These are phyloP conservation scores for Yamadazyma takamatsuzukensis DNA, from an alignment of 805 yeast genomes.

Conservation along the genomic window DNA sequence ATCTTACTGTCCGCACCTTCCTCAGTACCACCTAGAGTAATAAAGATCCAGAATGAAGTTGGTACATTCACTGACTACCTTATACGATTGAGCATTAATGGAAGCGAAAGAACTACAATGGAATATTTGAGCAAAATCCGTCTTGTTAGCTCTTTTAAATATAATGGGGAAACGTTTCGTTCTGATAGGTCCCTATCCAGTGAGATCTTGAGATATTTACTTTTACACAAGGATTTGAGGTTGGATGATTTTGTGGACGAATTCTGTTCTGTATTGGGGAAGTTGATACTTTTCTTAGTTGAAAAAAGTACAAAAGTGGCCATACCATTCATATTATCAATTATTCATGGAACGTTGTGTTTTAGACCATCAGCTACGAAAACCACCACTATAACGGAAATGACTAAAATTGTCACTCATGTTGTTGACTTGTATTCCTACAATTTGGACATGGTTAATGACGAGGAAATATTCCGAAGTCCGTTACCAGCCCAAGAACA, in stretches of 20 bases:
- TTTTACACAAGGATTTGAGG: slow-evolving; percentile 41
- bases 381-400: slow-evolving; percentile 20
- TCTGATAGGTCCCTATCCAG: slow-evolving; percentile 30
- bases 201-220: slow-evolving; percentile 39
- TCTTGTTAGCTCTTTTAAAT: slow-evolving; percentile 17
- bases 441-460: too few relatives aligned
- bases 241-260: slow-evolving; percentile 47
- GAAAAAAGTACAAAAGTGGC: slow-evolving; percentile 24
- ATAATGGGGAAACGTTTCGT: slow-evolving; percentile 18
- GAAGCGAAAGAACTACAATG: slow-evolving; percentile 29
- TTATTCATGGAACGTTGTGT: slow-evolving; percentile 51
- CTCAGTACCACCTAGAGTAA: slow-evolving; percentile 13
- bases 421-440: slow-evolving; percentile 16
- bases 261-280: slow-evolving; percentile 25
- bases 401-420: slow-evolving; percentile 14
- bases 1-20: neutral
- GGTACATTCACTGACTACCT: slow-evolving; percentile 30
- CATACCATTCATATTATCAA: slow-evolving; percentile 58
- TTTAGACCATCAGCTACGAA: slow-evolving; percentile 64
- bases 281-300: slow-evolving; percentile 26
- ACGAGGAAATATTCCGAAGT: too few relatives aligned
- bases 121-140: slow-evolving; percentile 30
- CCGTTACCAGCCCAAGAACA: slow-evolving; percentile 10
- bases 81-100: slow-evolving; percentile 34
- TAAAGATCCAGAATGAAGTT: slow-evolving; percentile 30